Percentiles rank a stretch among this genome's conserved stretches.
Conservation (phyloP, 495 filamentous ascomycete genomes). For the Corynascus novoguineensis region DNA sequence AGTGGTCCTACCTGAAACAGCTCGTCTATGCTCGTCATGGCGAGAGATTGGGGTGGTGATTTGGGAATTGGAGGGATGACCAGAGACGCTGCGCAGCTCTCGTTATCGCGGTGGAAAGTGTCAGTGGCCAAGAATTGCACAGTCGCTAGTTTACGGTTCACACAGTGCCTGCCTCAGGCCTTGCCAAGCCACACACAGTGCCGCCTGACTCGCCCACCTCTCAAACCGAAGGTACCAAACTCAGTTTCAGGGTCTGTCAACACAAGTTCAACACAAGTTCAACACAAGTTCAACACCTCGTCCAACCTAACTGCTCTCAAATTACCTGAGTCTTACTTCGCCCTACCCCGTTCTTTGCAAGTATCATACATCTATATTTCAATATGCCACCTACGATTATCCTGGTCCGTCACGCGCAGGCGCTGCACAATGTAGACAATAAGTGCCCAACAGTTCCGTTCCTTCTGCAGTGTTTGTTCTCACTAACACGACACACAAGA, state of each 20-base stretch:
- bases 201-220: neutral
- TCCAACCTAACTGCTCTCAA: neutral
- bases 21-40: conserved; percentile 74
- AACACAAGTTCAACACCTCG: too few species aligned
- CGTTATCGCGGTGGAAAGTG: neutral
- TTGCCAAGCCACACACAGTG: neutral
- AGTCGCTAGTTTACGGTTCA: neutral
- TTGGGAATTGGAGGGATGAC: conserved; percentile 8
- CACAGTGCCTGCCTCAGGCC: neutral
- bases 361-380: neutral
- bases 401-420: conserved; percentile 55
- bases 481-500: conserved; percentile 40
- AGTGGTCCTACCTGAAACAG: conserved; percentile 65
- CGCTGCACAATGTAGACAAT: conserved; percentile 48
- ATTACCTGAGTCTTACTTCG: neutral
- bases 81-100: neutral
- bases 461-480: neutral
- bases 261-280: neutral
- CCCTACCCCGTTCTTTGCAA: neutral
- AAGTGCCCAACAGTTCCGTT: conserved; percentile 22
- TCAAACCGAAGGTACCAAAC: too few species aligned
- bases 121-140: too few species aligned
- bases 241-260: too few species aligned
- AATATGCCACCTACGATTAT: conserved; percentile 55
- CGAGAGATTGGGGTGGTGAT: conserved; percentile 8